Base-by-base conservation (phyloP, 805 yeast genomes). In the Pichia sporocuriosa region DNA sequence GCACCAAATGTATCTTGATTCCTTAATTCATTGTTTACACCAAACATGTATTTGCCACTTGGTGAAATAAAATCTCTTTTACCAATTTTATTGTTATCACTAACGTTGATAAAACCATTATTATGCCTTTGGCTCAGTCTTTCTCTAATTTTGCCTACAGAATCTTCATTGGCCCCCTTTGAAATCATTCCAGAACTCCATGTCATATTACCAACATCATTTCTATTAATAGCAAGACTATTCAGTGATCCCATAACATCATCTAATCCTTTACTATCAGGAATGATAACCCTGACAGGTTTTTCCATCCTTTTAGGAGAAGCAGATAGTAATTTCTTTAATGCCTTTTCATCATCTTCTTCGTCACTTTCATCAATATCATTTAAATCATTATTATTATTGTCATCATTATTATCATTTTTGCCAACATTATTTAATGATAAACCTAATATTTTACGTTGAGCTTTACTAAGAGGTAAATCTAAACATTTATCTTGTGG, bases 401-500 rank as follows among this genome's bases (percentile, higher is more conserved):
- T 39, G 9, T 42, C 32, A 24, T 17, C 40, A 21, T 12, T 5
- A 23, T 19, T 22, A n/a, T 8, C 23, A 31, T n/a, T 12, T 22
- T 29, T 9, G 12, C 12, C 32, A n/a, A 6, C 22, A 3, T 38
- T 31, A 12, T 52, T 30, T 4, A 48, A 16, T 8, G 58, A 52
- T 20, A 75, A 60, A 1, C 79, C 79, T 29, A 75, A 57, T 13
- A 75, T 54, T 30, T 58, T 55, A 35, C 79, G 56, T 53, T 75
- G 80, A 20, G 59, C 61, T 35, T 60, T 63, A 9, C 62, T 68
- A 45, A 75, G 62, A 3, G 78, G 77, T 43, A 75, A 58, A 51
- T 75, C 80, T 27, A 61, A 49, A 48, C 79, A 74, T 49, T 69
- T 70, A 48, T 75, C 79, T 44, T 63, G 67, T 2, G 72, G 68